Base-by-base conservation (phyloP, 345 rosid genomes). In the Populus davidiana region DNA sequence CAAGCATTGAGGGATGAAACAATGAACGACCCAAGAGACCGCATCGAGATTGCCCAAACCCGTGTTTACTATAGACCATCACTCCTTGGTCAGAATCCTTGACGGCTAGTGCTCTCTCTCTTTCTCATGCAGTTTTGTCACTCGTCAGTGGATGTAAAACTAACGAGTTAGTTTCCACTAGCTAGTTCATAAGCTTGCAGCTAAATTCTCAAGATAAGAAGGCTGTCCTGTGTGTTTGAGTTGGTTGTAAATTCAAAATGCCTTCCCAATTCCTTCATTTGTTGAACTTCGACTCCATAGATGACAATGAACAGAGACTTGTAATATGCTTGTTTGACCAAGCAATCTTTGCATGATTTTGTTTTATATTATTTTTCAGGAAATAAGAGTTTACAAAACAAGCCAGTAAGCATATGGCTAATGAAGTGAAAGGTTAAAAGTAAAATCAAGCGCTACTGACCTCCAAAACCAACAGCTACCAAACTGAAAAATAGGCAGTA, bases 1-100 rank as follows among this genome's bases (percentile, higher is more conserved):
- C 69, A 81, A 72, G 83, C 80, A 5, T 69, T 81, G n/a, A 81
- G 80, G 75, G 83, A 81, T 36, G 83, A 81, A 68, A 77, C 80
- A 1, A 76, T 81, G 83, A 81, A 81, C 23, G 83, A 81, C 47
- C 83, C 83, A 44, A 81, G 83, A 72, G 83, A 81, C 61, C 80
- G 80, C 18, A 77, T 81, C 7, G 77, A 77, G 70, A 81, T 81
- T 35, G 83, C 82, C 23, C 82, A 78, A 62, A 81, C 73, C 67
- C 75, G 73, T 12, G 78, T 76, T 64, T 43, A 76, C 65, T 77
- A 73, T 49, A 73, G 75, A 43, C 78, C 84, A 29, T 44, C 83
- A 27, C 84, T 77, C 25, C 78, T 77, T 16, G 78, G 84, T 36
- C 81, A 73, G n/a, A 49, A 72, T 41, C 85, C 87, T 27, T 87